Percentiles rank a stretch among this genome's conserved stretches.
Conservation (phyloP, 2,329 filamentous ascomycete genomes). For the Alternaria tenuissima region DNA sequence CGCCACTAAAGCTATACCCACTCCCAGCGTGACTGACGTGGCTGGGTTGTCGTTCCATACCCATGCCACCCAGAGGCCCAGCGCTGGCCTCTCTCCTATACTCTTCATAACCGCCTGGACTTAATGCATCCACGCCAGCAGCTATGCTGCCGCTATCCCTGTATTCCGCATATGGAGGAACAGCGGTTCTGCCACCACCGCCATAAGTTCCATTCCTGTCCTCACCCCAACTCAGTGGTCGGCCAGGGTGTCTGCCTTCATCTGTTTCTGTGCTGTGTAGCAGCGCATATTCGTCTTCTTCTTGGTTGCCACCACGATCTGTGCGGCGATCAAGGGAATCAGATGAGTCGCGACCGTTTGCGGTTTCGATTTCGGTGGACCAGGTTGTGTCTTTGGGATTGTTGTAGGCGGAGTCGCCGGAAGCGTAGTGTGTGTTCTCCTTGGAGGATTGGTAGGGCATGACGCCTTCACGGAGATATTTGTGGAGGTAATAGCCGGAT, state of each 20-base stretch:
- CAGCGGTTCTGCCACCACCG: constrained; percentile 34
- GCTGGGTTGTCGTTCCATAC: constrained; percentile 18
- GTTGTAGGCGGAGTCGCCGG: constrained; percentile 36
- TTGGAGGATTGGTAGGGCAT: constrained; percentile 57
- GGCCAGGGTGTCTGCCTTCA: constrained; percentile 50
- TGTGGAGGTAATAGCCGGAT: constrained; percentile 63
- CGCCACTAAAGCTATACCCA: constrained; percentile 31
- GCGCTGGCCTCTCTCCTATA: constrained; percentile 37
- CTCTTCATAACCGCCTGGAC: constrained; percentile 45
- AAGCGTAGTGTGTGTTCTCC: constrained; percentile 55
- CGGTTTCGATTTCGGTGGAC: constrained; percentile 54
- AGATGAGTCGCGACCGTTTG: constrained; percentile 50
- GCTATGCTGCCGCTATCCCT: constrained; percentile 21
- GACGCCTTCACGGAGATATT: constrained; percentile 65
- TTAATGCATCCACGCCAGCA: constrained; percentile 43
- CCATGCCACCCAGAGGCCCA: constrained; percentile 3
- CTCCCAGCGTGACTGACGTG: constrained; percentile 23
- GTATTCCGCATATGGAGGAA: constrained; percentile 49
- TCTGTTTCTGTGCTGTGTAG: constrained; percentile 55
- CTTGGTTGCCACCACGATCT: constrained; percentile 54
- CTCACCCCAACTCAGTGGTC: constrained; percentile 52
- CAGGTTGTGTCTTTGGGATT: constrained; percentile 52
- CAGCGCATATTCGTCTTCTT: constrained; percentile 62
- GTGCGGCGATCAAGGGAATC: constrained; percentile 52
- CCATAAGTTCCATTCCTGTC: constrained; percentile 34